Evolutionary conservation across 768 basidiomycete species (phyloP), one percentile per base, ranked within the genome.

Genomic region (Leucogyrophana mollusca): DNA sequence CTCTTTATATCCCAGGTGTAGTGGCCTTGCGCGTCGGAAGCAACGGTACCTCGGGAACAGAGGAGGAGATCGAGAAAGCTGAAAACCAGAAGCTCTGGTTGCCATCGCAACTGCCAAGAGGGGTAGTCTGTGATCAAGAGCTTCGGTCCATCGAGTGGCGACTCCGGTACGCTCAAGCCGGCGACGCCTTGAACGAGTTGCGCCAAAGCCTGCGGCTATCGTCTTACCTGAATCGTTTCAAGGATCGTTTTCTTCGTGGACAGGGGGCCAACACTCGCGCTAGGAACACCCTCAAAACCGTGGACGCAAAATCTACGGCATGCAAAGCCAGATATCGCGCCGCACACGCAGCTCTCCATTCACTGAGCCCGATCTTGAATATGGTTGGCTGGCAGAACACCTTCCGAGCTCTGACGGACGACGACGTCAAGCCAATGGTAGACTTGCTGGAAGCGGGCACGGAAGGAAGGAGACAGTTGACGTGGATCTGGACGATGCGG

Each of bases 231-330:
- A 42, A 45, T 18, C 23, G 20, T 24, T 42, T 47, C 36, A 56
- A 56, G 34, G 55, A 52, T 34, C 20, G 36, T n/a, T 41, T 41
- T 41, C 34, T 50, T 22, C 36, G 17, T 3, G 54, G 56, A 22
- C 51, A 55, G 21, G 20, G 45, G 4, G 4, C 22, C 6, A 49
- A 46, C 16, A 57, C 54, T 3, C 21, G 50, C 9, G 47, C 43
- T 10, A 16, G 5, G 17, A 43, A 34, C 5, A 25, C 24, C 10
- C 20, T 41, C 40, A 25, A 41, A 22, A 30, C 17, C 11, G 30
- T 25, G 4, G 9, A 22, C 20, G 24, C 9, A 41, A 41, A 30
- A 14, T 22, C 17, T 2, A 5, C 13, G 6, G 40, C 14, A 6
- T 2, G 24, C 18, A 18, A 2, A 0, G 30, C 6, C 13, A 10